These are phyloP conservation scores for Naganishia vaughanmartiniae DNA, from an alignment of 768 basidiomycete species.

Conservation along the genomic window DNA sequence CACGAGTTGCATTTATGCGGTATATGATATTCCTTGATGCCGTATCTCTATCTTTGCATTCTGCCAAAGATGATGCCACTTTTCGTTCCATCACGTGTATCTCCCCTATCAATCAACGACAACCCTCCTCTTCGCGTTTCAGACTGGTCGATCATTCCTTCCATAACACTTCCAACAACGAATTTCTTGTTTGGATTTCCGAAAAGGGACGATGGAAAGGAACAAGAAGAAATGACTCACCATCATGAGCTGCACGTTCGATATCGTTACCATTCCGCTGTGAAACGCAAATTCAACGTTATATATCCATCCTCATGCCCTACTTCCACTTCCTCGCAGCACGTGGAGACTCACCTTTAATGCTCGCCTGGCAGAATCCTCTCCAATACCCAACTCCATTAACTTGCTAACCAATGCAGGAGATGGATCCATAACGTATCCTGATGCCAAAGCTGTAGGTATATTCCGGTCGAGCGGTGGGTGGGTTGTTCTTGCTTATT, in stretches of 20 bases:
- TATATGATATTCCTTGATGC: no score
- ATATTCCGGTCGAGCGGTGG: not conserved
- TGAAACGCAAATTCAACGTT: not conserved
- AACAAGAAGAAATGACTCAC: conserved; percentile 39
- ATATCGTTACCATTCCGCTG: conserved; percentile 43
- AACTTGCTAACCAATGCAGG: conserved; percentile 38
- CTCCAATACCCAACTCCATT: conserved; percentile 43
- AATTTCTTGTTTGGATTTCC: not conserved
- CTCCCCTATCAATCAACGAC: not conserved
- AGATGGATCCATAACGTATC: conserved; percentile 4
- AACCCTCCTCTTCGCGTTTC: conserved; percentile 4
- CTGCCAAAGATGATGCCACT: not conserved
- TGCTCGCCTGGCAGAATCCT: conserved; percentile 44
- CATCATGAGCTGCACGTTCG: conserved; percentile 48
- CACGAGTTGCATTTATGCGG: not conserved
- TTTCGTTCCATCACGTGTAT: conserved; percentile 8
- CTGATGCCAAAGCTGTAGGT: not conserved
- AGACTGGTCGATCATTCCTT: conserved; percentile 2
- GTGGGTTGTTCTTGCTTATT: not conserved
- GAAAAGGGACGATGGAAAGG: not conserved
- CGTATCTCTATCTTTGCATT: not conserved
- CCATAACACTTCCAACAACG: not conserved
- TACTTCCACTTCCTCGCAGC: not conserved
- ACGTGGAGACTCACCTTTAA: conserved; percentile 38
- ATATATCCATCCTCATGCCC: conserved; percentile 1